These are phyloP conservation scores for Telfairia occidentalis DNA, from an alignment of 331 rosid genomes.

Conservation along the genomic window DNA sequence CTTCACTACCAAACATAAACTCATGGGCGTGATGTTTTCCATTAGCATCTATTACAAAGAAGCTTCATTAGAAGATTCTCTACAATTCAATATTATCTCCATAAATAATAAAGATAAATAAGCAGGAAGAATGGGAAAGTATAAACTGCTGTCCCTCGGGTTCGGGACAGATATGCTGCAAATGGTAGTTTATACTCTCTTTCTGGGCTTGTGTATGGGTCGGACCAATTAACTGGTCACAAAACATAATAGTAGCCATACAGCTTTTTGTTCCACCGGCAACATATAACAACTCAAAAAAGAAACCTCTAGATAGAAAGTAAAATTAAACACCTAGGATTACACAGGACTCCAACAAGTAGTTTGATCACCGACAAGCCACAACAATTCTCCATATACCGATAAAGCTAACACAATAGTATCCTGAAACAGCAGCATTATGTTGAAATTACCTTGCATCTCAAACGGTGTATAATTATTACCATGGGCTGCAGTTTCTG, in stretches of 20 bases:
- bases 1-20: constrained; percentile 29
- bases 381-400: background rate
- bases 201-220: no score
- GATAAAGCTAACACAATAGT: background rate
- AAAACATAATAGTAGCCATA: background rate
- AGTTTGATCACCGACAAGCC: background rate
- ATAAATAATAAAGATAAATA: background rate
- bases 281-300: background rate
- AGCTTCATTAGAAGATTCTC: constrained; percentile 16
- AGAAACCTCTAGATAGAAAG: background rate
- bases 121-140: constrained; percentile 1
- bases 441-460: constrained; percentile 38
- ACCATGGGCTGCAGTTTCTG: constrained; percentile 18
- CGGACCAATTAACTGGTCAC: background rate
- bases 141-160: background rate
- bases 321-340: background rate
- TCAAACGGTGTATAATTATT: constrained; percentile 31
- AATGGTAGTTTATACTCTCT: background rate
- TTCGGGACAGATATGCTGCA: background rate
- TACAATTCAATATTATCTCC: constrained; percentile 12
- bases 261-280: background rate
- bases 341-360: background rate
- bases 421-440: constrained; percentile 10
- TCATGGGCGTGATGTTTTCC: constrained; percentile 28
- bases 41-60: constrained; percentile 25